A percentile compares a stretch with the other conserved stretches of the same genome.
Evolutionary conservation across 1,284 basidiomycete species (phyloP).

Genomic region (Leccinum brunneo-olivaceum): DNA sequence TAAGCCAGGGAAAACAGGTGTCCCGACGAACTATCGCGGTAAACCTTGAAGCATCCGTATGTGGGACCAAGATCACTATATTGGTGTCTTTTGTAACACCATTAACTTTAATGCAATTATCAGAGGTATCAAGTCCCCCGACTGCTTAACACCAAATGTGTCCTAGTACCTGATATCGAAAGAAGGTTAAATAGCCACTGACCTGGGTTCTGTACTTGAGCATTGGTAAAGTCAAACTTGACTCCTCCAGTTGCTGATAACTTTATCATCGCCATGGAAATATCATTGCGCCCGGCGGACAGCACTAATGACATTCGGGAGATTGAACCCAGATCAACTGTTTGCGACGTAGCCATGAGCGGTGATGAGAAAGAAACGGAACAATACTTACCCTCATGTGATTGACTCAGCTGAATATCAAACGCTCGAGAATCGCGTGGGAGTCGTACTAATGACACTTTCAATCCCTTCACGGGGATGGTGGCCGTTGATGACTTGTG

Average conservation of each 20-base stretch:
- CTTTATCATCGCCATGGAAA: conserved; percentile 47
- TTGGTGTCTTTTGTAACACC: conserved; percentile 40
- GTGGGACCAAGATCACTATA: conserved; percentile 51
- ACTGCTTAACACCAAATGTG: conserved; percentile 8
- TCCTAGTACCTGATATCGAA: conserved; percentile 10
- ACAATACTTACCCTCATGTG: conserved; percentile 47
- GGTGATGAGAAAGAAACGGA: conserved; percentile 1
- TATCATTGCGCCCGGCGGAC: conserved; percentile 58
- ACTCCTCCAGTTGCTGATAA: conserved; percentile 47
- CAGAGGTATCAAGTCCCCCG: conserved; percentile 30
- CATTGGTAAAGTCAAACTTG: conserved; percentile 43
- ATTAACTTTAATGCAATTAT: conserved; percentile 41
- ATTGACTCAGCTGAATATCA: conserved; percentile 53
- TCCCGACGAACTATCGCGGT: conserved; percentile 44
- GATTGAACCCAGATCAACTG: conserved; percentile 64
- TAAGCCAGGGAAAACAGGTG: background rate
- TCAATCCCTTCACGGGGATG: conserved; percentile 24
- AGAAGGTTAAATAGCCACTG: conserved; percentile 7
- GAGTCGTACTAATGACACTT: conserved; percentile 45
- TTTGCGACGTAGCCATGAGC: conserved; percentile 7
- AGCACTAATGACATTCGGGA: conserved; percentile 50
- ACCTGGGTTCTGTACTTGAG: conserved; percentile 38
- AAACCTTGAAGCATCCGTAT: conserved; percentile 53
- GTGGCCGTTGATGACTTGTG: conserved; percentile 32
- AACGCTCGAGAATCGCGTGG: conserved; percentile 55